Base-by-base conservation (phyloP, 2,329 filamentous ascomycete species). In the Endothia cerciana region DNA sequence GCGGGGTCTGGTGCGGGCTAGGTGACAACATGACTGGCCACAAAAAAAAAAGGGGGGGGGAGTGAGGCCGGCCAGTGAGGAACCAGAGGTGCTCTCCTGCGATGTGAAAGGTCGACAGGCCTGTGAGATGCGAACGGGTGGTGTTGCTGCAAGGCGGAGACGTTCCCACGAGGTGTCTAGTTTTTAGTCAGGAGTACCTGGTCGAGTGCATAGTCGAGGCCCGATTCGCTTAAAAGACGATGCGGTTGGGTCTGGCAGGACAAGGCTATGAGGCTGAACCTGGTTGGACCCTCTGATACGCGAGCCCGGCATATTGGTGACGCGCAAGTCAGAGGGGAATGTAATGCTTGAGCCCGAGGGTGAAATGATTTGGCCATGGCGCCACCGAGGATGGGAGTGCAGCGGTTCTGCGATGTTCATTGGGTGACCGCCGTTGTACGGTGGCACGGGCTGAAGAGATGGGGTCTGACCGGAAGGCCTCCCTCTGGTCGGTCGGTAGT, bases 31-130 rank as follows among this genome's bases (percentile, higher is more conserved):
- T 60, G 25, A 57, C 41, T 15, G 58, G 43, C 25, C 30, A 41
- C 17, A 38, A 43, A 56, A 59, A 25, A 28, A n/a, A n/a, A 19
- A n/a, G 11, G 22, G 22, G 22, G 45, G n/a, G 11, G 40, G 28
- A 41, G 41, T 15, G 41, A 19, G 38, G 57, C 38, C 38, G 41
- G 38, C 65, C 65, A 59, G 57, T 65, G 17, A 65, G 19, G 36
- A 40, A 5, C 15, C 41, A 30, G 1, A 36, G n/a, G n/a, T 19
- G 53, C 1, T 38, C 13, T 55, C 22, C 30, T 60, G 40, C 36
- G 22, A 38, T 56, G 25, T 67, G 36, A 67, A 41, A 58, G 65
- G 65, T 58, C 53, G 43, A 40, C 43, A 56, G 36, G 25, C 25
- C 40, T 36, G 38, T 45, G 47, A 55, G 30, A 30, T 15, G 43